A percentile compares a stretch with the other conserved stretches of the same genome.
Evolutionary conservation across 2,329 filamentous ascomycete genomes (phyloP).

Genomic region (Pseudogymnoascus sp.): DNA sequence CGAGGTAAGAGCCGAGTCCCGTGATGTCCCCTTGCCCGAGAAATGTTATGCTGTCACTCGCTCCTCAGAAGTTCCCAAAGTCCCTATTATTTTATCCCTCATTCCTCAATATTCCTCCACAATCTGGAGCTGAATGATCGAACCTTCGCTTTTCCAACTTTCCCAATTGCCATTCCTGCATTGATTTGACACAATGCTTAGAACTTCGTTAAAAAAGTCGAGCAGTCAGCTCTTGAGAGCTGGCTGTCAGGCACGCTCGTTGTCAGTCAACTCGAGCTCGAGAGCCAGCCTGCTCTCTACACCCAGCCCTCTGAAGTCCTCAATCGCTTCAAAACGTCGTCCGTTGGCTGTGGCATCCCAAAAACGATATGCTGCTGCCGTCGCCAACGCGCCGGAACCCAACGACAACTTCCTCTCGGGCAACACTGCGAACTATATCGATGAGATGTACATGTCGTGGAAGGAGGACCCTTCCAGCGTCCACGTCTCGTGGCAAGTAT

Average conservation of each 20-base stretch:
- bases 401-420: conserved; percentile 96
- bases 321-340: conserved; percentile 39
- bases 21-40: not conserved
- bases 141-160: conserved; percentile 11
- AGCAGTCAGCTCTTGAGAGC: conserved; percentile 55
- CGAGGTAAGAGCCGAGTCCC: conserved; percentile 1
- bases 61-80: not conserved
- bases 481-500: conserved; percentile 97
- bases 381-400: conserved; percentile 57
- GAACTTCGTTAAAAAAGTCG: conserved; percentile 57
- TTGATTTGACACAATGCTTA: conserved; percentile 56
- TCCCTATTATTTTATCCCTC: conserved; percentile 8
- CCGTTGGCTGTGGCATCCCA: conserved; percentile 40
- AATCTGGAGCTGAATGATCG: conserved; percentile 6
- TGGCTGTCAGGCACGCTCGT: conserved; percentile 35
- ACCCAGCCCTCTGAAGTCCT: conserved; percentile 30
- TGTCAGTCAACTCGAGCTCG: conserved; percentile 29
- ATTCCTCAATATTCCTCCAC: not conserved
- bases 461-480: conserved; percentile 88
- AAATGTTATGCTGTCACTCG: conserved; percentile 5
- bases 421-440: conserved; percentile 97
- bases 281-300: conserved; percentile 31
- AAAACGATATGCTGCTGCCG: conserved; percentile 48
- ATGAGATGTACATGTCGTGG: conserved; percentile 99
- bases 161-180: conserved; percentile 22